phyloP scores from a whole-genome alignment of 805 yeast species.

The Kuraishia capsulata region DNA sequence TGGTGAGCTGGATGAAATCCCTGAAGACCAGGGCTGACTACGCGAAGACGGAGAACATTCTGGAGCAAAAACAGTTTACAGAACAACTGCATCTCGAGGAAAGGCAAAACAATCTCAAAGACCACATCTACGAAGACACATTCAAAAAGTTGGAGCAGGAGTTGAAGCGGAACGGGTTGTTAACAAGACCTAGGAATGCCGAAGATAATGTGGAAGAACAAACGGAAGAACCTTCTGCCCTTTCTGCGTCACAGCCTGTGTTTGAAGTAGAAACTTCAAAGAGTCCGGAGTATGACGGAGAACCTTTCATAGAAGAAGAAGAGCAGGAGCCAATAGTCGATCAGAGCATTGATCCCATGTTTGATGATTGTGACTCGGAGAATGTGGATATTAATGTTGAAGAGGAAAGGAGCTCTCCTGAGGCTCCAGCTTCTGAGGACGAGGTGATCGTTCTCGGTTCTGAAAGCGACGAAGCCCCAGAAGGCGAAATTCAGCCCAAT shows the following conservation, averaged over 20 bases:
- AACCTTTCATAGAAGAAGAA: constrained; percentile 4
- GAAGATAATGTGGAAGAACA: constrained; percentile 15
- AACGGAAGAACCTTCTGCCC: constrained; percentile 9
- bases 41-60: constrained; percentile 19
- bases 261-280: too few relatives aligned
- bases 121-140: constrained; percentile 1
- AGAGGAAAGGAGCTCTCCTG: too few relatives aligned
- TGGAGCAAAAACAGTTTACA: constrained; percentile 27
- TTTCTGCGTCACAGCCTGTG: too few relatives aligned
- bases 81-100: constrained; percentile 23
- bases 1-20: constrained; percentile 23
- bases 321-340: too few relatives aligned
- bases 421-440: not conserved
- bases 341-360: too few relatives aligned
- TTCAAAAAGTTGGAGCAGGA: constrained; percentile 1
- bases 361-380: too few relatives aligned
- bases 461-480: not conserved
- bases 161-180: not conserved
- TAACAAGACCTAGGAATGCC: not conserved
- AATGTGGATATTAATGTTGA: too few relatives aligned
- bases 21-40: constrained; percentile 23
- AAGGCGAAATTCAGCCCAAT: too few relatives aligned
- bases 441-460: constrained; percentile 1
- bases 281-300: constrained; percentile 5
- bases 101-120: not conserved